These are phyloP conservation scores for Rhizophora mangle DNA, from an alignment of 345 rosid species.

Conservation along the genomic window DNA sequence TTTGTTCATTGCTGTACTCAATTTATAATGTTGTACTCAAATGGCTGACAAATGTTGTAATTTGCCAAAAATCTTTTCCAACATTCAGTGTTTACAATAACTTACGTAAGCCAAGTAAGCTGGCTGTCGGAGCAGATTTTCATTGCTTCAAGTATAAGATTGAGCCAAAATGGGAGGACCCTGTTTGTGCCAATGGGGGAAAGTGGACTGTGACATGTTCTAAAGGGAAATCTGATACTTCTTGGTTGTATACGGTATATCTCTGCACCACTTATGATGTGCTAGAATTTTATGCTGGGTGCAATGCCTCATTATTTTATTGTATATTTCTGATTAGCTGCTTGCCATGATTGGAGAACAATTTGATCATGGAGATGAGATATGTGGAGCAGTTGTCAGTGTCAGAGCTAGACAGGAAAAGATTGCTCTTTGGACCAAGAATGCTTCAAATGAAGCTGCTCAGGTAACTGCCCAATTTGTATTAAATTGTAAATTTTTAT, in stretches of 20 bases:
- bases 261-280: not conserved
- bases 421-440: constrained; percentile 84
- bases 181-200: constrained; percentile 91
- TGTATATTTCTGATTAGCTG: constrained; percentile 12
- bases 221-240: constrained; percentile 60
- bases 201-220: constrained; percentile 66
- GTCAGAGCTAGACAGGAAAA: constrained; percentile 64
- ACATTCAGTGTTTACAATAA: constrained; percentile 73
- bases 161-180: constrained; percentile 98
- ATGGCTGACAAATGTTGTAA: not conserved
- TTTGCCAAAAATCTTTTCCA: not conserved
- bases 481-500: not conserved
- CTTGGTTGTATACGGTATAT: constrained; percentile 76
- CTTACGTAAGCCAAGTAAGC: constrained; percentile 67
- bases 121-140: constrained; percentile 57
- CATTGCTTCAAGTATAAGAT: constrained; percentile 86
- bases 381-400: constrained; percentile 88
- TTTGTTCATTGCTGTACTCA: too few species aligned
- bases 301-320: not conserved
- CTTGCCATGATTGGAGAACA: constrained; percentile 91
- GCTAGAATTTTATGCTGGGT: not conserved
- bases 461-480: constrained; percentile 46
- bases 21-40: too few species aligned
- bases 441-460: constrained; percentile 80
- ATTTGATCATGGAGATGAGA: constrained; percentile 89